Evolutionary conservation across 1,139 yeast genomes (phyloP), one percentile per base, ranked within the genome.

Genomic region (Trichomonascaceae sp.): DNA sequence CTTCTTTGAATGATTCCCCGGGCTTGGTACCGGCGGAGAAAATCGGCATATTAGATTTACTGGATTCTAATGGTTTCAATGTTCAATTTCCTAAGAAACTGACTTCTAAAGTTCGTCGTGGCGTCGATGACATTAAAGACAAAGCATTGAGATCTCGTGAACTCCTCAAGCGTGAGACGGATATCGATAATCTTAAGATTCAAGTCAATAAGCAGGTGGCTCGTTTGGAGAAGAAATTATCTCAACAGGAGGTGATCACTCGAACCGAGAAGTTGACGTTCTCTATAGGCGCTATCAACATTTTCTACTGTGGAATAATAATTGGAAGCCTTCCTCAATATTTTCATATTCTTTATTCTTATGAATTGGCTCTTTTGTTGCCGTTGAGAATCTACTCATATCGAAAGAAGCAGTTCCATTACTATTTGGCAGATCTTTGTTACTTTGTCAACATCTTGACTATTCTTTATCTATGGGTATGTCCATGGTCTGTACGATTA

Each of bases 361-460:
- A 72, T 0, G 71, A 88, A 53, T 78, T 85, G 58, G 65, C 74
- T 7, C 61, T 86, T 1, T 74, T 93, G 58, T 81, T 91, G 84
- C 98, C 99, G 0, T 83, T 91, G 50, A 74, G 99, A 54, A 79
- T 86, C 63, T 85, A 89, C 70, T 82, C 95, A 0, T 93, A 88
- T 70, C 86, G 85, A 71, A 87, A 87, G 67, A 78, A 77, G 51
- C 81, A 87, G 15, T 89, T 79, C 71, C 96, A 91, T 59, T 93
- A 88, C 70, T 93, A 84, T 66, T 74, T 93, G 67, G 98, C 96
- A 0, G 99, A 93, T 69, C 75, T 93, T 61, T 93, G 99, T 70
- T 93, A 93, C 69, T 93, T 86, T 69, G 98, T 88, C 50, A 93
- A 93, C 64, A 62, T 81, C 30, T 72, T 93, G 57, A 72, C 87